Conservation (phyloP, 208 protist genomes). For the Acanthamoeba sp. region DNA sequence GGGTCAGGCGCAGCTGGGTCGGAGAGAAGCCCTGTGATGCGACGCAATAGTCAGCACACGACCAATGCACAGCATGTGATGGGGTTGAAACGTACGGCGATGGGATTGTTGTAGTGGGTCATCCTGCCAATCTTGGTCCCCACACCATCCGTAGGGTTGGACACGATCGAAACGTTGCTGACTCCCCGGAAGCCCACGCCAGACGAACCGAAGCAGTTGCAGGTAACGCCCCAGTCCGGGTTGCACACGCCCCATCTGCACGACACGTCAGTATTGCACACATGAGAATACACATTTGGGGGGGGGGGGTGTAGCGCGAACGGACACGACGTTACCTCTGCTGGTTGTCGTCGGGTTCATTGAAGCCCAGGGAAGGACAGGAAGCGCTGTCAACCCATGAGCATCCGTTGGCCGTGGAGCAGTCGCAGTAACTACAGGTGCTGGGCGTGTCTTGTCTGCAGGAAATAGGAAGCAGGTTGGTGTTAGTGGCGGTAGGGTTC, state of each 20-base stretch:
- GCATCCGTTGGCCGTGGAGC: not conserved
- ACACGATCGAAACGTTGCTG: conserved; percentile 22
- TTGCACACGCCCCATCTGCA: not conserved
- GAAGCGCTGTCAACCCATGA: not conserved
- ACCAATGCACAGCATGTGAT: not conserved
- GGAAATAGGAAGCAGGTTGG: no score
- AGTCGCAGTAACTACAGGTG: conserved; percentile 33
- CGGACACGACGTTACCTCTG: not conserved
- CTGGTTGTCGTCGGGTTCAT: conserved; percentile 35
- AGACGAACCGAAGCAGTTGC: not conserved
- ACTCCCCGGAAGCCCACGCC: conserved; percentile 13
- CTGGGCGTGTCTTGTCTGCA: conserved; percentile 46
- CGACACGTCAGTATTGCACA: no score
- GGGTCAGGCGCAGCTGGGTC: conserved; percentile 40
- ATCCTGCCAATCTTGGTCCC: conserved; percentile 50
- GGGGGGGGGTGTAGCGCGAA: not conserved
- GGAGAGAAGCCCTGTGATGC: not conserved
- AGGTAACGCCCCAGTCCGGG: not conserved
- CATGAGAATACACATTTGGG: not conserved
- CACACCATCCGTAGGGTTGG: not conserved
- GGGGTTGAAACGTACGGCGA: not conserved
- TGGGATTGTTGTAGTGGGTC: conserved; percentile 55
- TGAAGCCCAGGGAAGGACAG: not conserved
- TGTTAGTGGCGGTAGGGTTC: not conserved
- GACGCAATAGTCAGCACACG: not conserved